phyloP scores from a whole-genome alignment of 1,284 basidiomycete genomes.

The Agaricales sp. region DNA sequence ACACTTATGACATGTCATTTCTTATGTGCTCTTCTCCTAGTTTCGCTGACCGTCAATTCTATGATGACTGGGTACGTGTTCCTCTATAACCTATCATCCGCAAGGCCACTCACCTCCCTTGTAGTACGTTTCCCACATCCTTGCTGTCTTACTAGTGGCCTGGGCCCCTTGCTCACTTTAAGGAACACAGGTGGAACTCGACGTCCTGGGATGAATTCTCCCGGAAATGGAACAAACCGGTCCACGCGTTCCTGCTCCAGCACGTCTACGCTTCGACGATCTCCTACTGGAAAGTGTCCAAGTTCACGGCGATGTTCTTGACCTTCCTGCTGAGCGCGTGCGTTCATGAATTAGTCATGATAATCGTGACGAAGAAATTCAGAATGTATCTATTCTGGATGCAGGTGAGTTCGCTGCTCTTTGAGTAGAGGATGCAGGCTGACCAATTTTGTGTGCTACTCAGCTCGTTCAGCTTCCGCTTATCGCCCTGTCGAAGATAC shows the following conservation, averaged over 20 bases:
- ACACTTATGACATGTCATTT: constrained; percentile 2
- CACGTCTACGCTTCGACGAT: constrained; percentile 93
- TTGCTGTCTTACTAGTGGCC: background rate
- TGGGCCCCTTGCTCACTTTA: constrained; percentile 5
- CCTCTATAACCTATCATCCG: background rate
- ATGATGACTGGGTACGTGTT: constrained; percentile 77
- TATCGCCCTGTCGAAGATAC: constrained; percentile 73
- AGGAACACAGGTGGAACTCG: constrained; percentile 83
- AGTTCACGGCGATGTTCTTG: constrained; percentile 74
- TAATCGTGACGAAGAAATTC: constrained; percentile 87
- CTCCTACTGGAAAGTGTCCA: constrained; percentile 65
- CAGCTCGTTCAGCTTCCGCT: constrained; percentile 91
- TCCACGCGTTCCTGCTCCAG: constrained; percentile 87
- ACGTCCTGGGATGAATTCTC: constrained; percentile 96
- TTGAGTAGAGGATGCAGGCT: constrained; percentile 2
- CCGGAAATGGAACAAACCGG: constrained; percentile 90
- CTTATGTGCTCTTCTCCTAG: constrained; percentile 23
- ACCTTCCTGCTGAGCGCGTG: constrained; percentile 88
- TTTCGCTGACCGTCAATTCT: constrained; percentile 95
- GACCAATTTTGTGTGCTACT: constrained; percentile 24
- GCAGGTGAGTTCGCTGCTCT: constrained; percentile 7
- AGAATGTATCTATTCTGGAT: constrained; percentile 17
- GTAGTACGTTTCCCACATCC: background rate
- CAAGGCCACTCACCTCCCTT: background rate
- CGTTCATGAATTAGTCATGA: constrained; percentile 95